Evolutionary conservation across 306 rosid genomes (phyloP).

Genomic region (Cyamopsis tetragonoloba): DNA sequence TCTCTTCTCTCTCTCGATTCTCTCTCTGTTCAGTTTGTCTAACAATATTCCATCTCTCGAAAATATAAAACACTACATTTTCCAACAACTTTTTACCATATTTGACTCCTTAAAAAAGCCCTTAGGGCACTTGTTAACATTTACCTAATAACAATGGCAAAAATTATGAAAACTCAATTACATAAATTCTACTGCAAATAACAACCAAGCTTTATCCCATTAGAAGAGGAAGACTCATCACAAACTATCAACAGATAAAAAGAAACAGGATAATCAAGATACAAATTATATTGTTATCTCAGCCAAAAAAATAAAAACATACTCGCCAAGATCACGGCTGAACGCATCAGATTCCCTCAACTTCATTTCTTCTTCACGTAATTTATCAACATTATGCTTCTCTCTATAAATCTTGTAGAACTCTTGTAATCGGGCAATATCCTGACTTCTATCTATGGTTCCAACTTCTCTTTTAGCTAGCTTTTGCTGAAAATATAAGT

Average conservation of each 20-base stretch:
- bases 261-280: slow-evolving; percentile 10
- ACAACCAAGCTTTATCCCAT: not conserved
- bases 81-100: no score
- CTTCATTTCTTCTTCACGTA: slow-evolving; percentile 77
- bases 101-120: no score
- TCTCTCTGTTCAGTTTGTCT: no score
- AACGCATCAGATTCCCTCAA: slow-evolving; percentile 82
- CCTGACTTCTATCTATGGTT: slow-evolving; percentile 85
- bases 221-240: not conserved
- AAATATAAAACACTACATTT: no score
- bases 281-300: not conserved
- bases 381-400: slow-evolving; percentile 65
- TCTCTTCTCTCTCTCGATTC: no score
- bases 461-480: slow-evolving; percentile 79
- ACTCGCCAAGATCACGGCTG: slow-evolving; percentile 91
- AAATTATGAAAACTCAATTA: not conserved
- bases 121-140: no score
- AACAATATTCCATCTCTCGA: no score
- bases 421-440: slow-evolving; percentile 67
- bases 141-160: not conserved
- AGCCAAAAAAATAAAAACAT: slow-evolving; percentile 47
- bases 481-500: slow-evolving; percentile 71
- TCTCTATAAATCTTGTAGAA: slow-evolving; percentile 79
- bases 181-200: slow-evolving; percentile 4
- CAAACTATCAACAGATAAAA: not conserved